Conservation (phyloP, 495 filamentous ascomycete genomes). For the Penicillium antarcticum region DNA sequence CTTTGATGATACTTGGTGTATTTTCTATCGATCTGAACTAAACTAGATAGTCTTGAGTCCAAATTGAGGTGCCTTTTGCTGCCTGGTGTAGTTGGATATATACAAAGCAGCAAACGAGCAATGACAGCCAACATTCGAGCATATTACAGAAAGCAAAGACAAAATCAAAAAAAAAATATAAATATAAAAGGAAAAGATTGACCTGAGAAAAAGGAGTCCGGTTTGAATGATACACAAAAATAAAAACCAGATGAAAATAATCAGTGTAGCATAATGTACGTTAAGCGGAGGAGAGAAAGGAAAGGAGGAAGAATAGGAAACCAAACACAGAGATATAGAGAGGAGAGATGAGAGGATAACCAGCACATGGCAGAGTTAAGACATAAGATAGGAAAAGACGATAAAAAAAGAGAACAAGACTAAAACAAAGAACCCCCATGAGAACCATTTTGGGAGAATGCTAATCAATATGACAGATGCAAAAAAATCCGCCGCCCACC, state of each 20-base stretch:
- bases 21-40: no score
- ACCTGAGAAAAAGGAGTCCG: not conserved
- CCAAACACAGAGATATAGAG: not conserved
- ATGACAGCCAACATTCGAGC: not conserved
- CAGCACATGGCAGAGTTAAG: slow-evolving; percentile 15
- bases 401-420: slow-evolving; percentile 10
- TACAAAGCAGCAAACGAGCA: not conserved
- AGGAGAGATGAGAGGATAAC: not conserved
- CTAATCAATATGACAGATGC: slow-evolving; percentile 1
- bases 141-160: not conserved
- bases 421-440: slow-evolving; percentile 10
- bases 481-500: slow-evolving; percentile 7
- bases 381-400: slow-evolving; percentile 6
- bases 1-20: no score
- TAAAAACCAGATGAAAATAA: no score
- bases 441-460: slow-evolving; percentile 17
- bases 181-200: no score
- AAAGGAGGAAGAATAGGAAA: slow-evolving; percentile 5
- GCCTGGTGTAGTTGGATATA: no score
- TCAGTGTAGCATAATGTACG: slow-evolving; percentile 32
- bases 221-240: not conserved
- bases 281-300: slow-evolving; percentile 10
- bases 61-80: no score
- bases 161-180: no score
- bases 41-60: no score